phyloP scores from a whole-genome alignment of 1,284 basidiomycete species.

The Neonothopanus nambi region DNA sequence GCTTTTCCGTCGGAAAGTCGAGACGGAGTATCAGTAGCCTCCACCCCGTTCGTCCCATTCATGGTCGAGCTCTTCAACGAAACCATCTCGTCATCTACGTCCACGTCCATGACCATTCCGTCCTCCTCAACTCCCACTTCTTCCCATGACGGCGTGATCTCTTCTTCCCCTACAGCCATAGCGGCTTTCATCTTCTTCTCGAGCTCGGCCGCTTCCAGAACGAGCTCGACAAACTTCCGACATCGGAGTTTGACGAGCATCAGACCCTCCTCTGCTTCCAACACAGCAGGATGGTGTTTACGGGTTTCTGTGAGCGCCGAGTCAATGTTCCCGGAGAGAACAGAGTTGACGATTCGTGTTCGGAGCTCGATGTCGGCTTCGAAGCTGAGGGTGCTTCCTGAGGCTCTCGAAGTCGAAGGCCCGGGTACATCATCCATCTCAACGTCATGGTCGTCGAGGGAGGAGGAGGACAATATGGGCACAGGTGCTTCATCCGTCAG shows the following conservation, averaged over 20 bases:
- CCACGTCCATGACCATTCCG: constrained; percentile 52
- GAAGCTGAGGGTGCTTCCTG: constrained; percentile 2
- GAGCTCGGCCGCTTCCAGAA: constrained; percentile 66
- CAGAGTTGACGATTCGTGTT: constrained; percentile 68
- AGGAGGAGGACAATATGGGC: neutral
- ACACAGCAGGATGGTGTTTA: constrained; percentile 57
- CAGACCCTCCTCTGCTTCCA: constrained; percentile 65
- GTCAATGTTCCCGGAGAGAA: constrained; percentile 72
- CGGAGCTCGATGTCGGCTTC: constrained; percentile 60
- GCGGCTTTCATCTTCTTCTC: constrained; percentile 54
- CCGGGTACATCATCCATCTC: constrained; percentile 41
- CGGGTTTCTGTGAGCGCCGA: constrained; percentile 58
- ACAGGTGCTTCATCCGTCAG: neutral
- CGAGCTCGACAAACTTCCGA: constrained; percentile 80
- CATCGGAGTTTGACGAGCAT: constrained; percentile 77
- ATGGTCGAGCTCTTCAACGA: constrained; percentile 22
- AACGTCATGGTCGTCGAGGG: constrained; percentile 37
- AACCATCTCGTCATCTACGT: constrained; percentile 39
- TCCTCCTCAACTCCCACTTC: constrained; percentile 43
- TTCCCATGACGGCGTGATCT: constrained; percentile 22
- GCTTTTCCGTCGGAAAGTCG: constrained; percentile 9
- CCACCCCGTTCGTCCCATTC: constrained; percentile 17
- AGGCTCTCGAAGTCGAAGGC: neutral
- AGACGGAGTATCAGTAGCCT: constrained; percentile 6
- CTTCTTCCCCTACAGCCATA: constrained; percentile 23